Evolutionary conservation across 768 basidiomycete genomes (phyloP).

Genomic region (Suillus lakei): DNA sequence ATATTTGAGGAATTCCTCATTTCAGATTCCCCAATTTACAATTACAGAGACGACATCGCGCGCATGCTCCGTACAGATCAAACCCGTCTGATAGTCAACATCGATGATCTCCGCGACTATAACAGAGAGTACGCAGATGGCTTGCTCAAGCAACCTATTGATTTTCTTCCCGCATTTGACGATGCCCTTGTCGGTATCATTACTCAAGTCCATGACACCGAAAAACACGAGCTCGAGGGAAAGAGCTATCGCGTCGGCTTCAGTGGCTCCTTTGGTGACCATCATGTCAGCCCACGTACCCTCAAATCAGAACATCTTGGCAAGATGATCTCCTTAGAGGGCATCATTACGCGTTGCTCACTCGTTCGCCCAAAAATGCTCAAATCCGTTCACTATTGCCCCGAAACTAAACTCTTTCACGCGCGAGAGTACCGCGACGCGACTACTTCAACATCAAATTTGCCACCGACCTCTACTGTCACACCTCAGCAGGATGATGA

Average conservation of each 20-base stretch:
- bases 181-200: constrained; percentile 78
- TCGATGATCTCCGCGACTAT: constrained; percentile 95
- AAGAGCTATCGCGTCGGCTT: constrained; percentile 89
- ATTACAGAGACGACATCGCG: constrained; percentile 85
- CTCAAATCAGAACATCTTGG: constrained; percentile 88
- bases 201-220: constrained; percentile 70
- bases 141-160: constrained; percentile 84
- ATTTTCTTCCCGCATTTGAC: constrained; percentile 89
- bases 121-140: constrained; percentile 88
- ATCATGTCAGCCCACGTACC: constrained; percentile 95
- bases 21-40: constrained; percentile 67
- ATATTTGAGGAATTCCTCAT: constrained; percentile 85
- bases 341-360: constrained; percentile 97
- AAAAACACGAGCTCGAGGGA: constrained; percentile 81
- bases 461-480: constrained; percentile 83
- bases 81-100: constrained; percentile 91
- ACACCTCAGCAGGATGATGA: constrained; percentile 94
- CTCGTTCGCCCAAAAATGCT: constrained; percentile 99
- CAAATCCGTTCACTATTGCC: constrained; percentile 94
- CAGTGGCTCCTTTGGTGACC: constrained; percentile 96
- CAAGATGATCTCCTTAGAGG: constrained; percentile 96
- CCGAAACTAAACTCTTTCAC: constrained; percentile 84
- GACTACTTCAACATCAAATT: constrained; percentile 83
- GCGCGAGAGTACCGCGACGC: constrained; percentile 92
- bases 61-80: constrained; percentile 83